Evolutionary conservation across 176 grass and related monocot genomes (phyloP).

Genomic region (Avena sativa): DNA sequence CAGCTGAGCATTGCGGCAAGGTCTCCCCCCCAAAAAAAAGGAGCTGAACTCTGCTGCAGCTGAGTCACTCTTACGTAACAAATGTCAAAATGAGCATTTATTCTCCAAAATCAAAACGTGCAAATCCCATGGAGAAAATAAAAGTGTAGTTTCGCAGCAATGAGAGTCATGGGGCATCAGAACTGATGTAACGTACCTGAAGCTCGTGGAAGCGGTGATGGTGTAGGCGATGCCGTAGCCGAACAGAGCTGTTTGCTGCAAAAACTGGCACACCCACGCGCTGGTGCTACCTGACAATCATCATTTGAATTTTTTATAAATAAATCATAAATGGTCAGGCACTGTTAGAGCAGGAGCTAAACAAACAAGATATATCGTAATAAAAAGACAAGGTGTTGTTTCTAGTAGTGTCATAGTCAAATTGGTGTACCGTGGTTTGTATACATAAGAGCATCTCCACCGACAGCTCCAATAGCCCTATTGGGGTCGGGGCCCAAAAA

Average conservation of each 20-base stretch:
- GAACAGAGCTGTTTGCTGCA: slow-evolving; percentile 78
- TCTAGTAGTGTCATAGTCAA: no score
- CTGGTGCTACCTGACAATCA: slow-evolving; percentile 37
- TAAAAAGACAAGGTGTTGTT: neutral
- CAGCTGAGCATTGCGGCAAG: no score
- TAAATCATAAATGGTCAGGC: neutral
- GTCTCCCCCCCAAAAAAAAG: neutral
- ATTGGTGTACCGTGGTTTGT: no score
- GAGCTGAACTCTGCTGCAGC: neutral
- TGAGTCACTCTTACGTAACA: neutral
- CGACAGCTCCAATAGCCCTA: no score
- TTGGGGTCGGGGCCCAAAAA: no score
- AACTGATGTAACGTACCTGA: slow-evolving; percentile 40
- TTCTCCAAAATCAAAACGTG: neutral
- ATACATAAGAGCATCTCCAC: no score
- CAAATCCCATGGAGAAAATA: neutral
- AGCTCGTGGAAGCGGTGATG: slow-evolving; percentile 84
- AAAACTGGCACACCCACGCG: slow-evolving; percentile 65
- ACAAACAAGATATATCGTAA: neutral
- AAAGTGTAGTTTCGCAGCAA: neutral
- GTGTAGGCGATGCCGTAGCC: slow-evolving; percentile 91
- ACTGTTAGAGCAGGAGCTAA: neutral
- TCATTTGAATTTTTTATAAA: neutral
- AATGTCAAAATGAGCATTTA: neutral
- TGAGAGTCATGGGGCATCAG: no score